These are phyloP conservation scores for Afroboletus lepidellus DNA, from an alignment of 1,284 basidiomycete genomes.

Conservation along the genomic window DNA sequence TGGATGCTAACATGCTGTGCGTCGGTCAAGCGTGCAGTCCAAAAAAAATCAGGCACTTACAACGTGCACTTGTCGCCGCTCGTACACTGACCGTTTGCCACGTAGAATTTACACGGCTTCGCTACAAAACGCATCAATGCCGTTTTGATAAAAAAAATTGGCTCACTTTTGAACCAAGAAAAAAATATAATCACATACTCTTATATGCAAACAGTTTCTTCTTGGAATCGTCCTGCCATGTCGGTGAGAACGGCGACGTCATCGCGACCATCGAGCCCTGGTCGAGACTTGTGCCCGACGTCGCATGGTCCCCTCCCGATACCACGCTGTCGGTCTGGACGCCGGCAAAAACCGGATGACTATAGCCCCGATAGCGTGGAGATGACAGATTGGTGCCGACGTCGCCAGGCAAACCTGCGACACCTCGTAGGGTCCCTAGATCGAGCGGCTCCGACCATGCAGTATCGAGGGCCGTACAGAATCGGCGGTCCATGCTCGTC, in stretches of 20 bases:
- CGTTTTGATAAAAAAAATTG: slow-evolving; percentile 32
- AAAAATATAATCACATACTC: slow-evolving; percentile 18
- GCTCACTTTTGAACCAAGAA: neutral
- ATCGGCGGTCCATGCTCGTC: slow-evolving; percentile 13
- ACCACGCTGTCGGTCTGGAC: slow-evolving; percentile 8
- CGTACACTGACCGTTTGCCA: slow-evolving; percentile 47
- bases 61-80: slow-evolving; percentile 67
- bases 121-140: slow-evolving; percentile 38
- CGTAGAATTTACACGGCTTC: slow-evolving; percentile 65
- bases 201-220: slow-evolving; percentile 29
- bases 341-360: slow-evolving; percentile 17
- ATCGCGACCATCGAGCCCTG: slow-evolving; percentile 2
- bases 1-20: slow-evolving; percentile 39
- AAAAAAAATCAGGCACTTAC: slow-evolving; percentile 40
- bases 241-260: neutral
- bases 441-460: slow-evolving; percentile 6
- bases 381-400: slow-evolving; percentile 16
- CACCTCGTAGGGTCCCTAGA: neutral
- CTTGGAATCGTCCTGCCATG: slow-evolving; percentile 19
- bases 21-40: no score
- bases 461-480: slow-evolving; percentile 7
- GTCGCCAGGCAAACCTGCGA: slow-evolving; percentile 8
- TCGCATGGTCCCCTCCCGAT: slow-evolving; percentile 2
- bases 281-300: slow-evolving; percentile 10
- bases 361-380: slow-evolving; percentile 6